phyloP scores from a whole-genome alignment of 2,329 filamentous ascomycete species.

The Whalleya microplaca region DNA sequence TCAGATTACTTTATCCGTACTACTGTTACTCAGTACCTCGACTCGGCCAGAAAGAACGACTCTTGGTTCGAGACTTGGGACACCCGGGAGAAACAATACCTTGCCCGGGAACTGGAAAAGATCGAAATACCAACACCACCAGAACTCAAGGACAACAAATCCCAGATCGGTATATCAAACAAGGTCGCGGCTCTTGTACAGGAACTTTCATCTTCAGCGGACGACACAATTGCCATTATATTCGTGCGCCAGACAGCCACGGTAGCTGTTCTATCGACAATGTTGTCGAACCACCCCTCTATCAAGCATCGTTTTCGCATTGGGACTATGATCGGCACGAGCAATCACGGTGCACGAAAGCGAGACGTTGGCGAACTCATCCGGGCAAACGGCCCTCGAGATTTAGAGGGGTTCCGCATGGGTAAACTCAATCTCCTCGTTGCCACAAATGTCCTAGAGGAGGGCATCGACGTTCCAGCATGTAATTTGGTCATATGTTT shows the following conservation, averaged over 20 bases:
- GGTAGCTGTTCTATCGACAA: constrained; percentile 60
- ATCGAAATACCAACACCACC: constrained; percentile 35
- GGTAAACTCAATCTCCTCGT: constrained; percentile 62
- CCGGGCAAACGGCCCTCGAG: constrained; percentile 33
- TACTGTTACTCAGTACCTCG: constrained; percentile 44
- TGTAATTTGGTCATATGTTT: constrained; percentile 67
- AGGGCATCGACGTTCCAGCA: constrained; percentile 69
- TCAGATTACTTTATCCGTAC: constrained; percentile 66
- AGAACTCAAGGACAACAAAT: constrained; percentile 19
- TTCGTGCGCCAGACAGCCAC: constrained; percentile 69
- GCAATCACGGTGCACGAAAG: constrained; percentile 40
- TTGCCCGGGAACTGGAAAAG: constrained; percentile 50
- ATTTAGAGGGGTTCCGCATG: constrained; percentile 55
- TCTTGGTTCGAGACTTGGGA: constrained; percentile 45
- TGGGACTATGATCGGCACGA: constrained; percentile 60
- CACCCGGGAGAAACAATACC: constrained; percentile 58
- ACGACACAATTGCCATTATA: constrained; percentile 60
- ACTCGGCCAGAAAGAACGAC: constrained; percentile 30
- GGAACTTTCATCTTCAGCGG: constrained; percentile 49
- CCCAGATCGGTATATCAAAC: constrained; percentile 53
- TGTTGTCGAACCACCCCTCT: constrained; percentile 58
- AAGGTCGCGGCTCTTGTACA: constrained; percentile 61
- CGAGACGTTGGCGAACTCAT: constrained; percentile 45
- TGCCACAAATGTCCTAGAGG: constrained; percentile 67
- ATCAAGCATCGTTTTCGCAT: constrained; percentile 51